Percentiles rank a stretch among this genome's conserved stretches.
These are phyloP conservation scores for Pseudogymnoascus sp. DNA, from an alignment of 2,329 filamentous ascomycete genomes.

Conservation along the genomic window DNA sequence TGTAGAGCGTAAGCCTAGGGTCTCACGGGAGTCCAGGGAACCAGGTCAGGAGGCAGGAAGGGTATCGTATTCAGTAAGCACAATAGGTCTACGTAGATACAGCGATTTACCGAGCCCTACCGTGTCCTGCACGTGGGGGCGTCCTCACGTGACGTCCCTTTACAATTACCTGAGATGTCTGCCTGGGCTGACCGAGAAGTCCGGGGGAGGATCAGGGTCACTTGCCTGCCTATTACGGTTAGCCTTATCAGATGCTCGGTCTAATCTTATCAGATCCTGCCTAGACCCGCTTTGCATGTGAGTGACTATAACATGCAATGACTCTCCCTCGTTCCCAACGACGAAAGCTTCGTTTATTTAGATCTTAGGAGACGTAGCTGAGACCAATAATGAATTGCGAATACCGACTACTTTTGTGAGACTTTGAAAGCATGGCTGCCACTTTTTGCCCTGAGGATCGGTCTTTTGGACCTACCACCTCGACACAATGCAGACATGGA, in stretches of 20 bases:
- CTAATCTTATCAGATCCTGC: slow-evolving; percentile 7
- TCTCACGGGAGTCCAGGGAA: too few species aligned
- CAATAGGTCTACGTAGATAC: too few species aligned
- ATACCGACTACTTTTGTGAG: background rate
- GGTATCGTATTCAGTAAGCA: too few species aligned
- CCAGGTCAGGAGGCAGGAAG: too few species aligned
- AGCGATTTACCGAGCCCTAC: too few species aligned
- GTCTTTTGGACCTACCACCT: background rate
- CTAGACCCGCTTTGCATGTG: background rate
- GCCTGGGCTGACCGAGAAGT: too few species aligned
- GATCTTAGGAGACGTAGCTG: background rate
- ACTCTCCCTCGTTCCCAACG: background rate
- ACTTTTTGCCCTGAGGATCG: background rate
- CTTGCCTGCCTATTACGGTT: background rate
- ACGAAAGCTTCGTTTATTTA: background rate
- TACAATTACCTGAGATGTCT: too few species aligned
- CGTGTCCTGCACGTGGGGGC: too few species aligned
- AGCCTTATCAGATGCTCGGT: background rate
- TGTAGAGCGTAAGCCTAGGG: too few species aligned
- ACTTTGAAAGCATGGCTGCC: background rate
- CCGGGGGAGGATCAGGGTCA: background rate
- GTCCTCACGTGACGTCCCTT: too few species aligned
- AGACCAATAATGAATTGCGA: background rate
- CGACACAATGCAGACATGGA: background rate
- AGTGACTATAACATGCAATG: background rate